Conservation (phyloP, 2,329 filamentous ascomycete species). For the Hypoxylon sp. region DNA sequence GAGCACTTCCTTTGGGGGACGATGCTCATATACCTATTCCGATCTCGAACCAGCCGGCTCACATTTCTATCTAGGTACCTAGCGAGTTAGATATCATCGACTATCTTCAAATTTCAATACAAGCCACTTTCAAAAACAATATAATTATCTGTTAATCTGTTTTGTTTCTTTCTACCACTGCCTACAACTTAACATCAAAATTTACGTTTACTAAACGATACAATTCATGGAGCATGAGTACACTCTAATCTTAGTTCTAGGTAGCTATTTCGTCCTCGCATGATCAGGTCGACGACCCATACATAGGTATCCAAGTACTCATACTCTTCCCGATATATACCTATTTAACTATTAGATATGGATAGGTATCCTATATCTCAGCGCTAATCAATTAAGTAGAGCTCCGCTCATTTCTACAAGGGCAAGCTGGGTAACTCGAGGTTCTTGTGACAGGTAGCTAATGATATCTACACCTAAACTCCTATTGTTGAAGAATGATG, state of each 20-base stretch:
- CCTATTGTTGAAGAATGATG: background rate
- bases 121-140: constrained; percentile 10
- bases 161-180: background rate
- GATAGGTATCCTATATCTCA: background rate
- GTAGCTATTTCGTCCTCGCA: background rate
- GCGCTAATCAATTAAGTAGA: background rate
- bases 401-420: background rate
- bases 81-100: constrained; percentile 9
- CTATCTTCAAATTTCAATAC: constrained; percentile 18
- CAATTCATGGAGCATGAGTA: background rate
- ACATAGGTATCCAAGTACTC: background rate
- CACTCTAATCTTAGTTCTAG: background rate
- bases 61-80: constrained; percentile 1
- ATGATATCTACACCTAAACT: background rate
- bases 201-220: background rate
- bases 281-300: background rate
- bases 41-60: background rate
- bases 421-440: background rate
- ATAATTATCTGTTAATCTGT: background rate
- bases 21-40: background rate
- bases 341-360: background rate
- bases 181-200: background rate
- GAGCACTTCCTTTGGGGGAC: background rate
- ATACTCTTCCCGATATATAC: background rate
- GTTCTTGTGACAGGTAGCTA: background rate